Base-by-base conservation (phyloP, 2,329 filamentous ascomycete genomes). In the Chrysoporthe puriensis region DNA sequence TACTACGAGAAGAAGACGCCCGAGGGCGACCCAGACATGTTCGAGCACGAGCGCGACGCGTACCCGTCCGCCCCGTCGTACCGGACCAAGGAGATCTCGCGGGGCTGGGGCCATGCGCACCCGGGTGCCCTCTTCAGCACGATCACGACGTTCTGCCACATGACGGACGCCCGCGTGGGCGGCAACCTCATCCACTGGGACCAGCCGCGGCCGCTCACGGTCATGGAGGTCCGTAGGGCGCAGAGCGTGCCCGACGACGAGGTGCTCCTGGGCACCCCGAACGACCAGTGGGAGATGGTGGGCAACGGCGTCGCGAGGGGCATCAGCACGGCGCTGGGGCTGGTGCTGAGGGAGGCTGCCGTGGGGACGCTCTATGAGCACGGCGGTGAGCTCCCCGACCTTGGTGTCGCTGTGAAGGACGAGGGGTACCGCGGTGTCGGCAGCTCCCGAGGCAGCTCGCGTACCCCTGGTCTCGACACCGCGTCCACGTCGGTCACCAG, bases 291-390 rank as follows among this genome's bases (percentile, higher is more conserved):
- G 79, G 85, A 83, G 65, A 86, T 92, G 26, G 82, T 94, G 0
- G 93, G 93, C 0, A 96, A 96, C 76, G 92, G 89, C 40, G 92
- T 96, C 0, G 87, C 91, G 2, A 81, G 91, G 9, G 85, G 87
- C 34, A 85, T 92, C 1, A 86, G 91, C 0, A 77, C 93, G 21
- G 87, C 88, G 0, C 75, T 94, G 1, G 92, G 92, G 0, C 73
- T 91, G 4, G 80, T 83, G 11, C 78, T 94, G 14, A 81, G 89
- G 8, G 84, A 90, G 69, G 90, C 90, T 0, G 88, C 79, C 78
- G 72, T 78, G 4, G 80, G 79, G 0, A 77, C 77, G 2, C 69
- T 82, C 21, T 74, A 74, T 34, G 77, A 79, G 14, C 74, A 73
- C 9, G 62, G 42, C n/a, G 50, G 40, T 13, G 54, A 40, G 16